Conservation (phyloP, 352 stramenopile genomes). For the Pythium phragmiticola region DNA sequence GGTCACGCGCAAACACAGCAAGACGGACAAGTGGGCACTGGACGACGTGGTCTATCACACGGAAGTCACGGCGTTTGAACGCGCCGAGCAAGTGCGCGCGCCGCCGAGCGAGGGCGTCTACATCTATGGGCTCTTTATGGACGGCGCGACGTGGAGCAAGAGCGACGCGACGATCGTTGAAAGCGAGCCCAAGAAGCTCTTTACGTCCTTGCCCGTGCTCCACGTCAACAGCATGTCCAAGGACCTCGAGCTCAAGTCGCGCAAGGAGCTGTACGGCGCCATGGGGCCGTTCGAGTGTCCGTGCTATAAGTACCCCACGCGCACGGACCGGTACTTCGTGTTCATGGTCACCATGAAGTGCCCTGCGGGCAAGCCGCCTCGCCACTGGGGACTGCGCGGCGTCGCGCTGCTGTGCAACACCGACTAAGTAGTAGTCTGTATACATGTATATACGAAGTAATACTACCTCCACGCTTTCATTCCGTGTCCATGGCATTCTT, state of each 20-base stretch:
- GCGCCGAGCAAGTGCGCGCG: conserved; percentile 86
- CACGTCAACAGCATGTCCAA: conserved; percentile 96
- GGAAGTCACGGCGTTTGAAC: conserved; percentile 94
- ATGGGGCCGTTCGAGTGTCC: conserved; percentile 94
- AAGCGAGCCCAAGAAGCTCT: conserved; percentile 96
- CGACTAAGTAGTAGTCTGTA: conserved; percentile 40
- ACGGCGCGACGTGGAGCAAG: conserved; percentile 96
- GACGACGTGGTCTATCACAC: conserved; percentile 98
- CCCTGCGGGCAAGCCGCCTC: conserved; percentile 83
- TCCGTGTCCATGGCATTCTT: conserved; percentile 32
- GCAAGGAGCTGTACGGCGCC: conserved; percentile 92
- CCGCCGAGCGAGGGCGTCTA: conserved; percentile 95
- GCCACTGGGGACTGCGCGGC: conserved; percentile 94
- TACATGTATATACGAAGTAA: conserved; percentile 1
- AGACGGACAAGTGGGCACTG: conserved; percentile 96
- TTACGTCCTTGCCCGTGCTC: conserved; percentile 94
- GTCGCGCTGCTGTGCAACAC: conserved; percentile 95
- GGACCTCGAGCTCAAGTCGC: conserved; percentile 89
- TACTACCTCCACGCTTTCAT: conserved; percentile 2
- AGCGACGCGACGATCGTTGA: conserved; percentile 93
- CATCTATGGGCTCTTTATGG: conserved; percentile 97
- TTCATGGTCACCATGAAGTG: conserved; percentile 95
- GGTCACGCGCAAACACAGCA: conserved; percentile 95
- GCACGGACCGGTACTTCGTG: conserved; percentile 96
- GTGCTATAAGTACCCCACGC: conserved; percentile 96